Evolutionary conservation across 2,329 filamentous ascomycete species (phyloP), one percentile per base, ranked within the genome.

Genomic region (Stemphylium lycopersici): DNA sequence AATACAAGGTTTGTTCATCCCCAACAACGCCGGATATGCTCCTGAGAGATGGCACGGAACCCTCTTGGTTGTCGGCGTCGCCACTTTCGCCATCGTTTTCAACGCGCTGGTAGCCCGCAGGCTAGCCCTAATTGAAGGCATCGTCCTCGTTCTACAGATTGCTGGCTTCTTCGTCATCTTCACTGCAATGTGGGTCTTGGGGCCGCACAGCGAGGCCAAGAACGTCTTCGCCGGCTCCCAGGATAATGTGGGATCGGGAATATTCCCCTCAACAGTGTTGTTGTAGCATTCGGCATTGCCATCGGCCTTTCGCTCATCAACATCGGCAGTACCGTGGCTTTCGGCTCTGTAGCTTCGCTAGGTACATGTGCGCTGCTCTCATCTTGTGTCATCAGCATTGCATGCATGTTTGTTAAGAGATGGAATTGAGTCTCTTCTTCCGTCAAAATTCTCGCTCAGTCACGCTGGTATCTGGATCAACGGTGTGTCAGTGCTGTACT

Each of bases 121-220:
- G 6, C 68, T 83, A 1, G 81, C 80, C 1, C 63, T 77, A 3
- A 65, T 82, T 20, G 81, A 84, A 64, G 77, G 77, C 3, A 62
- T 77, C 6, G 71, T 81, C 24, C 67, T 82, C 1, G 68, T 80
- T 12, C 59, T 84, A 2, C 81, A 83, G 50, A 71, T 83, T 24
- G 67, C 78, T 24, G 81, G 80, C 1, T 79, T 83, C 59, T 79
- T 83, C 56, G 80, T 77, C 2, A 76, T 83, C 47, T 68, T 83
- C 18, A 65, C 68, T 15, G 64, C 64, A 2, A 55, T 72, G 46
- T 72, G 69, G 69, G 65, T 69, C 2, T 61, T 71, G 8, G 69
- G 52, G 4, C 64, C 66, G 12, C 59, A 63, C n/a, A 63, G 55
- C 37, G 29, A 50, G 12, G 48, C 70, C 16, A 61, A 47, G 11